phyloP scores from a whole-genome alignment of 441 rosid genomes.

The Jatropha multifida region DNA sequence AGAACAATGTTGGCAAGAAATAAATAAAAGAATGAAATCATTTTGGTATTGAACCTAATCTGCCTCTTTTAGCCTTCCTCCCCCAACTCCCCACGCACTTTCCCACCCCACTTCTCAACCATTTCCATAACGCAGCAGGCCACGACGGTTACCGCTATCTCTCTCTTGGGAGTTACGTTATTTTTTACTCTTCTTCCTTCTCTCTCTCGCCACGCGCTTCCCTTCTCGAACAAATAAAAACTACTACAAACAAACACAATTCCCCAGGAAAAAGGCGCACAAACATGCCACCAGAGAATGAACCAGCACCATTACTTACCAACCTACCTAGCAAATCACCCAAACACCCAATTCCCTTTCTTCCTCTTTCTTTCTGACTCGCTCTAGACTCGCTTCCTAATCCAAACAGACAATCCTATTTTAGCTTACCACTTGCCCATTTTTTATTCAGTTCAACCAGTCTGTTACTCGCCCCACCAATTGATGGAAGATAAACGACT shows the following conservation, averaged over 20 bases:
- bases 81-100: neutral
- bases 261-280: constrained; percentile 10
- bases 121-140: neutral
- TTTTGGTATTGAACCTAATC: no score
- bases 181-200: neutral
- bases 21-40: no score
- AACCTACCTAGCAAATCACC: neutral
- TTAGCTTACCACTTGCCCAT: no score
- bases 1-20: no score
- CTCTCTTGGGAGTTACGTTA: no score
- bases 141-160: neutral
- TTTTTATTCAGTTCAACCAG: neutral
- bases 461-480: neutral
- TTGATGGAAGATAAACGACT: constrained; percentile 48
- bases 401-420: no score
- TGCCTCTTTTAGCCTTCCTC: no score
- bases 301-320: neutral
- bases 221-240: no score
- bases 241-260: neutral
- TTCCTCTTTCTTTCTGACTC: neutral
- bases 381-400: neutral
- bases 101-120: neutral
- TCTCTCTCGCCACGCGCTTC: constrained; percentile 15
- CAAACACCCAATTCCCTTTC: neutral
- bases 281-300: constrained; percentile 23